A percentile compares a stretch with the other conserved stretches of the same genome.
These are phyloP conservation scores for Urostyla sp. DNA, from an alignment of 73 alveolate genomes.

Conservation along the genomic window DNA sequence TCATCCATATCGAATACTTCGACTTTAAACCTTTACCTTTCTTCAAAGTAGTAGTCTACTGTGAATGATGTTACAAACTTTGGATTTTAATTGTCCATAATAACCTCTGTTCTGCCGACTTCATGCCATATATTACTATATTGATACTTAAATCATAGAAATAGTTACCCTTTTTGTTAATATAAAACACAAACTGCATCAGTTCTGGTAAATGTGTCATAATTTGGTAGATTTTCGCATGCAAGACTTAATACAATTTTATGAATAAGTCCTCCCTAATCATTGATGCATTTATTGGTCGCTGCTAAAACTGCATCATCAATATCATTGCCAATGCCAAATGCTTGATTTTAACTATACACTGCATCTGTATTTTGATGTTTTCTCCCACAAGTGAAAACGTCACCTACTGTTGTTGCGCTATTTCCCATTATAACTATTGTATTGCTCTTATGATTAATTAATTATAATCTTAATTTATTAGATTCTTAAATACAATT, in stretches of 20 bases:
- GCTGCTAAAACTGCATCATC: constrained; percentile 65
- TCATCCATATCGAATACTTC: constrained; percentile 78
- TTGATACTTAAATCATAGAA: not conserved
- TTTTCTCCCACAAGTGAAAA: constrained; percentile 35
- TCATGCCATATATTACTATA: constrained; percentile 71
- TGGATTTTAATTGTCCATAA: constrained; percentile 82
- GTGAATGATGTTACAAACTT: constrained; percentile 72
- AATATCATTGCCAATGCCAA: constrained; percentile 53
- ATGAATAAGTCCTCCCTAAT: not conserved
- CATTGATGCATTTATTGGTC: constrained; percentile 35
- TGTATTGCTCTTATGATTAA: too few relatives aligned
- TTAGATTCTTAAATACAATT: too few relatives aligned
- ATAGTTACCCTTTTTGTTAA: constrained; percentile 55
- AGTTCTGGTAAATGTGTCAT: constrained; percentile 73
- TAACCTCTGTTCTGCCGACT: constrained; percentile 87
- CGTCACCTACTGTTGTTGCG: constrained; percentile 45
- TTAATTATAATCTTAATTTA: too few relatives aligned
- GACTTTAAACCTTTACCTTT: constrained; percentile 63
- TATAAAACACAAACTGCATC: constrained; percentile 73
- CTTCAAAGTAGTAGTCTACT: constrained; percentile 81
- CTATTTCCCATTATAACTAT: too few relatives aligned
- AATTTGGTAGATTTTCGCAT: constrained; percentile 79
- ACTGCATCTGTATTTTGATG: constrained; percentile 37
- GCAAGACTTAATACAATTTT: constrained; percentile 60
- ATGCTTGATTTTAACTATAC: not conserved